Base-by-base conservation (phyloP, 192 early-diverging fungal genomes). In the Backusella australiensis region DNA sequence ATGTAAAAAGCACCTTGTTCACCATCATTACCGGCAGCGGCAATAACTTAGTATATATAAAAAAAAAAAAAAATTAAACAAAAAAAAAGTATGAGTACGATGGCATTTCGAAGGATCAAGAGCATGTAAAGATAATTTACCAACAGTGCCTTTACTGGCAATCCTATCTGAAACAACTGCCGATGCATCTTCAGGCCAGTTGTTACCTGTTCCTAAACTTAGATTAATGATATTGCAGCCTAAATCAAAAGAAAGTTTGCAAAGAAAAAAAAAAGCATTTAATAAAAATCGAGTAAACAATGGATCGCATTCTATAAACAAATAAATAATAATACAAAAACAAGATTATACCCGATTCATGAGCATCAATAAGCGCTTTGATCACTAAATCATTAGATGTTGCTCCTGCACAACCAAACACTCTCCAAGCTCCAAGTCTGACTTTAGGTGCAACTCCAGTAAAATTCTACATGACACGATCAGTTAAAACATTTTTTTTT, bases 171-270 rank as follows among this genome's bases (percentile, higher is more conserved):
- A 88, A 1, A 92, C 87, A 15, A 88, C 80, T 4, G 90, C 84
- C 23, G 87, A 74, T 15, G 91, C 85, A 42, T 89, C 84, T 41
- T 93, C 92, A 70, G 81, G 84, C 88, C 86, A 90, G 35, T 84
- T 86, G 75, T 82, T 83, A 17, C 87, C 83, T 7, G 88, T 92
- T 67, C 95, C 96, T 71, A 97, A 80, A 69, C 92, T 93, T 74
- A 97, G 85, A 85, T 93, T 96, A 79, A 98, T 93, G 53, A 98
- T 78, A 75, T 98, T 88, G 81, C 93, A 87, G 0, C 89, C 85
- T 78, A 69, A 38, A 63, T 14, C 19, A 19, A 35, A 65, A 75
- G 36, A 12, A 69, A 32, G 2, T 32, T 32, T 32, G 15, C 6
- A 21, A 41, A 67, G 68, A 17, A 68, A 59, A 42, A 23, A 23